Base-by-base conservation (phyloP, 345 rosid genomes). In the Anacardium occidentale region DNA sequence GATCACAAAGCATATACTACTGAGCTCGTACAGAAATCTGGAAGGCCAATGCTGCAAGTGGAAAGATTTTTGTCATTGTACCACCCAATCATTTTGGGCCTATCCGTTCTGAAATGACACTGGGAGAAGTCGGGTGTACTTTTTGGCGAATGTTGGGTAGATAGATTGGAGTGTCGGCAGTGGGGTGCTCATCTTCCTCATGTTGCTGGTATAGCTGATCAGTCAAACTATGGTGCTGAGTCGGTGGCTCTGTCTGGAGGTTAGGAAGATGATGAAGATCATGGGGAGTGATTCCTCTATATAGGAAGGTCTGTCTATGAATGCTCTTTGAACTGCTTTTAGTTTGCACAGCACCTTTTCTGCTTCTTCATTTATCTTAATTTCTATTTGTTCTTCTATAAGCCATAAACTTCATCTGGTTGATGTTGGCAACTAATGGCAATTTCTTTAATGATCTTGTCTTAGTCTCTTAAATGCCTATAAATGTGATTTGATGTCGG, bases 171-270 rank as follows among this genome's bases (percentile, higher is more conserved):
- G 0, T 91, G 95, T 24, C 58, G 90, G 15, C 97, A 93, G 56
- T 93, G 91, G 92, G 98, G 98, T 11, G 92, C 78, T 18, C 98
- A 93, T 56, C 76, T 84, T 75, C 92, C 91, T n/a, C 92, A 84
- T 73, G 83, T 93, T 66, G 79, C 91, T 7, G 95, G 97, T 13
- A 93, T 89, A 68, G 90, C 92, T 57, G 98, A 96, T 1, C 95
- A 93, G 76, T 70, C 90, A 6, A 44, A 17, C 0, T 62, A 81
- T 80, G 98, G 97, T 63, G 84, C 97, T 10, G 97, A 88, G 75
- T 93, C 97, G 0, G 91, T 93, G 18, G 94, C 82, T 2, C 89
- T 91, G 44, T 89, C 95, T 14, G 92, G 95, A 45, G 97, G 98
- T 2, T 93, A 93, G 64, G 22, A 75, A 42, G 95, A 93, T 40